Evolutionary conservation across 2,329 filamentous ascomycete genomes (phyloP), one percentile per base, ranked within the genome.

Genomic region (Tolypocladium guangdongense): DNA sequence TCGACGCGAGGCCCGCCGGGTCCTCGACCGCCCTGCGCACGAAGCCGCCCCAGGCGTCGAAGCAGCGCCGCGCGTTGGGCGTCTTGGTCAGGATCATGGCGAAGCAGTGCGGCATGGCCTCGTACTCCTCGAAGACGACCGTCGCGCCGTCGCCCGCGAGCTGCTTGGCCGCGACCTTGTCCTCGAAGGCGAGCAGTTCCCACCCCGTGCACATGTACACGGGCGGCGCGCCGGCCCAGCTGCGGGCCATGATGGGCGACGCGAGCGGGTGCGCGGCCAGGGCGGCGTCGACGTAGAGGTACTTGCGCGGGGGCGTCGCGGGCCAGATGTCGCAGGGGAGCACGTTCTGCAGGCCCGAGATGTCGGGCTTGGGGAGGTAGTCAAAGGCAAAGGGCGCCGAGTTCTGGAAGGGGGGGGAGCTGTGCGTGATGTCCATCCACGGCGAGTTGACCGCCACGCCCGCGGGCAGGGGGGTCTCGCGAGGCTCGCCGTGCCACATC

Each of bases 81-180:
- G 75, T 64, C 5, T 69, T 67, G 2, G 74, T 67, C 53, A 88
- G 68, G 1, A 88, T 57, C 57, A 82, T 61, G 0, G 78, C 80
- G 63, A 89, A 92, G 59, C 81, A 82, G 68, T 91, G 88, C 52
- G 88, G 87, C 88, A 92, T 92, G 3, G 82, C 85, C 65, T 90
- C 84, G 64, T 83, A 93, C 68, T 89, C 81, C 64, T 88, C 81
- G 61, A 83, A 86, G 4, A 81, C 74, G 0, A 91, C 79, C 0
- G 62, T 63, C 0, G 85, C 84, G 6, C 80, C 82, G 47, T 86
- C 79, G 8, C 61, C 58, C 18, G 73, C 72, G 12, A 87, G 72
- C 39, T 76, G 74, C 41, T 71, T 68, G 0, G 83, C 86, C 2
- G 88, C 63, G 51, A 81, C 80, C 57, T 75, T 76, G 55, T 76